Evolutionary conservation across 352 stramenopile species (phyloP).

Genomic region (Phytopythium kandeliae): DNA sequence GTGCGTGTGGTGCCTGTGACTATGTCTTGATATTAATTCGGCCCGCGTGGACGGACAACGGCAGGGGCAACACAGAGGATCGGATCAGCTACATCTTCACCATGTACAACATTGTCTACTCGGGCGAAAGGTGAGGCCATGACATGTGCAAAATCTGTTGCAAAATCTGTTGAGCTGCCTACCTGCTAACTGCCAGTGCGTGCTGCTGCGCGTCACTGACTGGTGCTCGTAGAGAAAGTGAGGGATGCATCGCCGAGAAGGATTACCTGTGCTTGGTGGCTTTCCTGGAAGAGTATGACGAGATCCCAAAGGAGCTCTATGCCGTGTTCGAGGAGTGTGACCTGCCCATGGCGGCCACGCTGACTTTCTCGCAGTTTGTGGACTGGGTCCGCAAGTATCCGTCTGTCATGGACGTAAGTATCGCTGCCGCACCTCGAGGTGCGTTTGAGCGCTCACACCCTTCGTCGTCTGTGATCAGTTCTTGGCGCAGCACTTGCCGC

Average conservation of each 20-base stretch:
- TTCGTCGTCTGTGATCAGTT: not conserved
- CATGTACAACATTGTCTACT: conserved; percentile 81
- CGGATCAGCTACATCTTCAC: conserved; percentile 85
- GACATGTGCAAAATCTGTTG: not conserved
- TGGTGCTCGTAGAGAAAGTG: conserved; percentile 20
- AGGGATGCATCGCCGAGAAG: conserved; percentile 59
- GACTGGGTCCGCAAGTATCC: conserved; percentile 70
- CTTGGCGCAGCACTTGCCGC: conserved; percentile 17
- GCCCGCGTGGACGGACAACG: conserved; percentile 5
- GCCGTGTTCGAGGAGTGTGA: conserved; percentile 70
- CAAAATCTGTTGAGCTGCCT: not conserved
- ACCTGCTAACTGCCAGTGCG: not conserved
- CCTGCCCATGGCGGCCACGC: conserved; percentile 37
- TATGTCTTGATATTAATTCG: not conserved
- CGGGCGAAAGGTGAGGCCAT: conserved; percentile 40
- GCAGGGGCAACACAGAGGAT: conserved; percentile 81
- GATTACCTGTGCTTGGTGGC: conserved; percentile 69
- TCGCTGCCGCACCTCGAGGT: not conserved
- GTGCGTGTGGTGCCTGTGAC: not conserved
- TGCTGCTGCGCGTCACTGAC: not conserved
- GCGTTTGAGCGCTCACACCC: no score
- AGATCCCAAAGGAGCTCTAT: conserved; percentile 72
- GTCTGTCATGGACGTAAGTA: conserved; percentile 52
- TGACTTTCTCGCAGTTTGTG: conserved; percentile 66
- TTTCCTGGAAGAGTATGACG: conserved; percentile 54